These are phyloP conservation scores for Penicillium sp. DNA, from an alignment of 2,329 filamentous ascomycete genomes.

Conservation along the genomic window DNA sequence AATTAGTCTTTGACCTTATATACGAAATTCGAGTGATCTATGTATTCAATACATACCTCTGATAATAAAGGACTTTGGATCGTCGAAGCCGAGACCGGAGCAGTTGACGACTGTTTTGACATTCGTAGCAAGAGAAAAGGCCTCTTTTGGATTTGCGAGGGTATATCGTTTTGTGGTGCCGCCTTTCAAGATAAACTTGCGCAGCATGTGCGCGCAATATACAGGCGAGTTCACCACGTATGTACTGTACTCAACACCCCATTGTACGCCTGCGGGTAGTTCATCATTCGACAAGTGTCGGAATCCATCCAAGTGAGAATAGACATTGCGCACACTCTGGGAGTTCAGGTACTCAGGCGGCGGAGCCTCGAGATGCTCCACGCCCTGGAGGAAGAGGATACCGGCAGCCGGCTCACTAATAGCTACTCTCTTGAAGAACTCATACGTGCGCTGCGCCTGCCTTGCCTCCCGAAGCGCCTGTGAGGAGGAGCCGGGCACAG, in stretches of 20 bases:
- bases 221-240: conserved; percentile 46
- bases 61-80: conserved; percentile 45
- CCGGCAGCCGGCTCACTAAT: conserved; percentile 36
- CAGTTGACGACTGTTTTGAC: conserved; percentile 46
- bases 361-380: conserved; percentile 45
- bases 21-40: background rate
- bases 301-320: conserved; percentile 37
- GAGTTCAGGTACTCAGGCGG: conserved; percentile 34
- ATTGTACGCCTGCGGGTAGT: conserved; percentile 36
- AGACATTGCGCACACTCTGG: conserved; percentile 27
- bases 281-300: conserved; percentile 29
- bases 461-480: conserved; percentile 36
- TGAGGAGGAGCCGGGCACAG: conserved; percentile 40
- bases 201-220: conserved; percentile 43
- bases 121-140: conserved; percentile 35
- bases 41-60: conserved; percentile 29
- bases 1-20: background rate
- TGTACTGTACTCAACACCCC: conserved; percentile 42
- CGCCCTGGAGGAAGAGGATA: conserved; percentile 36
- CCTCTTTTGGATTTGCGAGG: conserved; percentile 33
- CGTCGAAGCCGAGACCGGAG: conserved; percentile 44
- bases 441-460: conserved; percentile 41
- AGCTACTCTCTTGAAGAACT: conserved; percentile 38
- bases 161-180: conserved; percentile 32
- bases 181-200: conserved; percentile 41